Conservation (phyloP, 1,284 basidiomycete species). For the Naganishia liquefaciens region DNA sequence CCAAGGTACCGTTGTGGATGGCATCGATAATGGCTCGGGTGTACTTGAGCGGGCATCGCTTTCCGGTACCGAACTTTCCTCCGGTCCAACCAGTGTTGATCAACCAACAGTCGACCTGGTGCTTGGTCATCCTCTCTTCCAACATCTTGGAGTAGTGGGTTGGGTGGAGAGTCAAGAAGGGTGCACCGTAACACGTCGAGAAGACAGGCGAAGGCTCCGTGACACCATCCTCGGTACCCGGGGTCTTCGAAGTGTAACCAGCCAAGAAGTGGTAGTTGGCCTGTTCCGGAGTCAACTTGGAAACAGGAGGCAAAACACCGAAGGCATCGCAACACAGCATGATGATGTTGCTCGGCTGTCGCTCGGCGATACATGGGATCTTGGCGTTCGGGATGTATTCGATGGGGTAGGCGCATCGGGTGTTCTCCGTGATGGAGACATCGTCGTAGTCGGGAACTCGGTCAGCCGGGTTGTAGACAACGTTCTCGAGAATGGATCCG, state of each 20-base stretch:
- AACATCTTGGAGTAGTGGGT: slow-evolving; percentile 96
- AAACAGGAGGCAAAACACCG: slow-evolving; percentile 95
- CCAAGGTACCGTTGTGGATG: slow-evolving; percentile 89
- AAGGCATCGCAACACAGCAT: slow-evolving; percentile 98
- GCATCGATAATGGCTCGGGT: slow-evolving; percentile 96
- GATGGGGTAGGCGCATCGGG: slow-evolving; percentile 96
- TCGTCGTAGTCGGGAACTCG: slow-evolving; percentile 95
- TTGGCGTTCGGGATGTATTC: slow-evolving; percentile 94
- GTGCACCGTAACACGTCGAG: slow-evolving; percentile 98
- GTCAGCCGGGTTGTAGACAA: slow-evolving; percentile 89
- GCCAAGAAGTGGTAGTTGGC: slow-evolving; percentile 97
- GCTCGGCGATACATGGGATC: slow-evolving; percentile 81
- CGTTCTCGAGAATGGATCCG: slow-evolving; percentile 97
- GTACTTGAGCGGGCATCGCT: slow-evolving; percentile 91
- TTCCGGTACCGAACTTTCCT: slow-evolving; percentile 81
- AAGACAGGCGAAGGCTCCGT: slow-evolving; percentile 98
- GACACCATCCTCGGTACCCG: slow-evolving; percentile 97
- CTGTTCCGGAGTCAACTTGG: slow-evolving; percentile 88
- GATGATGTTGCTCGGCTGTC: slow-evolving; percentile 92
- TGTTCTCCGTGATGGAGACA: slow-evolving; percentile 96
- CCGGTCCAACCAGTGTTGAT: slow-evolving; percentile 99
- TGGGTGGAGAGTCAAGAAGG: slow-evolving; percentile 97
- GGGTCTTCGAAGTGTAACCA: slow-evolving; percentile 84
- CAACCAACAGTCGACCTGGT: slow-evolving; percentile 94
- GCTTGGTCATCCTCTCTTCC: slow-evolving; percentile 87